These are phyloP conservation scores for Hymenoscyphus linearis DNA, from an alignment of 2,329 filamentous ascomycete species.

Conservation along the genomic window DNA sequence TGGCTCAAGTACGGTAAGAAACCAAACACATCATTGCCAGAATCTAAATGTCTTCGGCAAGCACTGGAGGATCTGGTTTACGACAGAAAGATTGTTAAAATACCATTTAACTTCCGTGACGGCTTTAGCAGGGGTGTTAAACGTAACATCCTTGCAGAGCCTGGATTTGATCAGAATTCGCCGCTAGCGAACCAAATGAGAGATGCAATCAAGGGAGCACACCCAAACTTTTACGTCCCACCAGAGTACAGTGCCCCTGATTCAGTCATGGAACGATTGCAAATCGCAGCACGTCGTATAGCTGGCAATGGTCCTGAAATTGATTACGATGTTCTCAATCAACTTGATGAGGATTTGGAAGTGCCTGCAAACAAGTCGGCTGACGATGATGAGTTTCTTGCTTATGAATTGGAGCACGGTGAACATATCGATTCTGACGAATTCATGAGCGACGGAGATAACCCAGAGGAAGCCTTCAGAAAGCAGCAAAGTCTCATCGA, in stretches of 20 bases:
- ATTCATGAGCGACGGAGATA: not conserved
- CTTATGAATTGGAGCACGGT: not conserved
- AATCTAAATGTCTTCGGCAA: conserved; percentile 22
- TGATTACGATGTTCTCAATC: not conserved
- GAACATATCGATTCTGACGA: not conserved
- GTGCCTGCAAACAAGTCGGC: not conserved
- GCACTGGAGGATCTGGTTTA: conserved; percentile 24
- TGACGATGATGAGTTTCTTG: not conserved
- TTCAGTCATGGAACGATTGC: conserved; percentile 18
- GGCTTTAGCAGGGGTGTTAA: conserved; percentile 9
- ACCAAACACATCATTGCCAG: conserved; percentile 18
- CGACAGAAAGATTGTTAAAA: conserved; percentile 13
- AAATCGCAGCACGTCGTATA: conserved; percentile 6
- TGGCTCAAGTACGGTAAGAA: conserved; percentile 23
- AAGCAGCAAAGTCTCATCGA: not conserved
- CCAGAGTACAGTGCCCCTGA: conserved; percentile 22
- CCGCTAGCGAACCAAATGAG: conserved; percentile 18
- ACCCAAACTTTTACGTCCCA: conserved; percentile 28
- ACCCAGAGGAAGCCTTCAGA: not conserved
- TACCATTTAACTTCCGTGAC: conserved; percentile 12
- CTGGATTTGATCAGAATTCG: conserved; percentile 11
- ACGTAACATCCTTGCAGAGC: conserved; percentile 17
- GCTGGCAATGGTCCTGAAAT: not conserved
- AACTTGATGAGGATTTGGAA: not conserved
- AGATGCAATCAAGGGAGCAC: conserved; percentile 15